Base-by-base conservation (phyloP, 208 protist genomes). In the Crithidia fasciculata region DNA sequence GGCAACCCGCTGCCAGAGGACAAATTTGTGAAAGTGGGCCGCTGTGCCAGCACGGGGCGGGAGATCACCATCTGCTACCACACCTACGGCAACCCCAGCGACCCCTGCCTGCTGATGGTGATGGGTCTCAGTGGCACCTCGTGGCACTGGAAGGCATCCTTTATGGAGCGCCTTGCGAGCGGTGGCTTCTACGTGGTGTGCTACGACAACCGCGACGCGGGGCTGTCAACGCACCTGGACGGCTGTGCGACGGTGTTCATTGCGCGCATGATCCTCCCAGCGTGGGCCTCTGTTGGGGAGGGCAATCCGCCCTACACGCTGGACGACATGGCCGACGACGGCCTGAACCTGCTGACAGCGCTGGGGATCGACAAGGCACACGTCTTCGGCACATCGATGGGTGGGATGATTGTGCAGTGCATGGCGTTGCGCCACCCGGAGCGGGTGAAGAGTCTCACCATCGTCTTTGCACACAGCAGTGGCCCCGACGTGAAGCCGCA, bases 351-450 rank as follows among this genome's bases (percentile, higher is more conserved):
- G 43, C 74, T 95, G 64, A 78, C 76, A 3, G 56, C 69, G 5
- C 76, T 95, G 0, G 77, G 73, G 13, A 88, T 93, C 47, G 19
- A 78, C 43, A 62, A 72, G 16, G 87, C 81, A 13, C 88, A 95
- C 76, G 47, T 94, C 3, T n/a, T 91, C 0, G 88, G 87, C 15
- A 62, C n/a, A 2, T 86, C 78, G 19, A 93, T 94, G 87, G 91
- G 88, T 18, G 91, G 88, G 47, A 93, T 93, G 91, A 91, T 93
- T 75, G 87, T 76, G 50, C 91, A 94, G 78, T 72, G 67, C 57
- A 91, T 93, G 82, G 81, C 88, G 8, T 69, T 93, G 18, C 68
- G 68, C 2, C 56, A 85, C 47, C 81, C 86, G 5, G 68, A 85
- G 19, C 81, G 81, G 9, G 83, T 89, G 45, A 54, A 63, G 39